Percentiles rank a stretch among this genome's conserved stretches.
Conservation (phyloP, 306 rosid genomes). For the Quercus rubra region DNA sequence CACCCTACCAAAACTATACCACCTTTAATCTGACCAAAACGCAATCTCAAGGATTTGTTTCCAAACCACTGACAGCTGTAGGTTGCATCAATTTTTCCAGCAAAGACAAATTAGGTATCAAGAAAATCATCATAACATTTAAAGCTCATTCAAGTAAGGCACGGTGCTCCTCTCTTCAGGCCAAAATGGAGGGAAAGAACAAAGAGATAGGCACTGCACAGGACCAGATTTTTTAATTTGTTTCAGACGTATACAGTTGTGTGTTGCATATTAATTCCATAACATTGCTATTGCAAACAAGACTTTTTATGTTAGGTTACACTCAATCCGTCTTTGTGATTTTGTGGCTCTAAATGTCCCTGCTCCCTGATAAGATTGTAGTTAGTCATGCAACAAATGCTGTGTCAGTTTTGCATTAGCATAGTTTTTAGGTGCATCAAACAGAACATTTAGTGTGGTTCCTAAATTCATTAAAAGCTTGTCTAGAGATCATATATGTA, state of each 20-base stretch:
- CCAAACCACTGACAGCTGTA: background rate
- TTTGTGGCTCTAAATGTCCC: background rate
- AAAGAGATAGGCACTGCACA: background rate
- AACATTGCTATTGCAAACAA: background rate
- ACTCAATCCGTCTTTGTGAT: background rate
- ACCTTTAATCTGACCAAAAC: background rate
- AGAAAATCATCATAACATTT: background rate
- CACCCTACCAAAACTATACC: background rate
- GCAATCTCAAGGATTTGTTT: background rate
- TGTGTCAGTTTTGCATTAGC: background rate
- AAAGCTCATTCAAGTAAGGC: background rate
- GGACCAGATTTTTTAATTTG: background rate
- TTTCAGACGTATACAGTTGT: background rate
- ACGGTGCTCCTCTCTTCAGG: background rate
- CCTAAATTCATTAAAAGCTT: background rate
- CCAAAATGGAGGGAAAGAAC: background rate
- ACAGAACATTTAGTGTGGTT: background rate
- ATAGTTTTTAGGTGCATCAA: background rate
- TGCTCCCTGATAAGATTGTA: background rate
- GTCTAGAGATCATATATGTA: background rate
- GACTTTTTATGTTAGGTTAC: background rate
- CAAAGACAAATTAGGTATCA: background rate
- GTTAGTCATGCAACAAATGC: background rate
- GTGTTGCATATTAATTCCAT: background rate
- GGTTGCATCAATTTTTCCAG: background rate